Evolutionary conservation across 108 stramenopile species (phyloP), one percentile per base, ranked within the genome.

Genomic region (Stephanodiscus triporus): DNA sequence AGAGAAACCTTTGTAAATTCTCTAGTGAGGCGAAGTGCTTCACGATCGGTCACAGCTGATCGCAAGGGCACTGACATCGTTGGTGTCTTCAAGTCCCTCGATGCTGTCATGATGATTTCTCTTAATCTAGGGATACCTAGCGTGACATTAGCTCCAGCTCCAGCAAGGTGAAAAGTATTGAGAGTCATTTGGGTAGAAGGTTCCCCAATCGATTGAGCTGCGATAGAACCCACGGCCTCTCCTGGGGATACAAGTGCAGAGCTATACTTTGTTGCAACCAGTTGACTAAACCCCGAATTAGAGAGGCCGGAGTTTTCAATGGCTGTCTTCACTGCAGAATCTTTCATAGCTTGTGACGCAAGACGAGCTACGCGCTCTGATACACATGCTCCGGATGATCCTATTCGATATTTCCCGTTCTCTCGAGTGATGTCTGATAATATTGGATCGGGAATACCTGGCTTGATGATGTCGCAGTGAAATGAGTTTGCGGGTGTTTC

Each of bases 111-210:
- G 67, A 99, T 98, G 53, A 99, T 98, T 86, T 99, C 99, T 22
- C 99, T 84, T 16, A 99, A 73, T 34, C 99, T 95, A 26, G 99
- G 99, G 69, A 99, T 99, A 45, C 99, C 99, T 24, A 99, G 85
- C 14, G 99, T 99, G 54, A 99, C 99, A 83, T 99, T 99, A 10
- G 97, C 99, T 43, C 98, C 99, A 40, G 98, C 97, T 32, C 99
- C 99, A 32, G 99, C 99, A 45, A 99, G 82, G 66, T 99, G 99
- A 74, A 99, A 99, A 7, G 99, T 99, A 83, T 99, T 99, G 11
- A 99, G 90, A 14, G 99, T 99, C 99, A 99, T 99, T 75, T 99
- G 99, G 9, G 99, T 99, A 17, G 98, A 99, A 5, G 99, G 99
- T 78, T 99, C 99, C 11, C 99, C 97, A 56, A 98, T 83, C 14